phyloP scores from a whole-genome alignment of 2,329 filamentous ascomycete genomes.

The Cladosporium sp. region DNA sequence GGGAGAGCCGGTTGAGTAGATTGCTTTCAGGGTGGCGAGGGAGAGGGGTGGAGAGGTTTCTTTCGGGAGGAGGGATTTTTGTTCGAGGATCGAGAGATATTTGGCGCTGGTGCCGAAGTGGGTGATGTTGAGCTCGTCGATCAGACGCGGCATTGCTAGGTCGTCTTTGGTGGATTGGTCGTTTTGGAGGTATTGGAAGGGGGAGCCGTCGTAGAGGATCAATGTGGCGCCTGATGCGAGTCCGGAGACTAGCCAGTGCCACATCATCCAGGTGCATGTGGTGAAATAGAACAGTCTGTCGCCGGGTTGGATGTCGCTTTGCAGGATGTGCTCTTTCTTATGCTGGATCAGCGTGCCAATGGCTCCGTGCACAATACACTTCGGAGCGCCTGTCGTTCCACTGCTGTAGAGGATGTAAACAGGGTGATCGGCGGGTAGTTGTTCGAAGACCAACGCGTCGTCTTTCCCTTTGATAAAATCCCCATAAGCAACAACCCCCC shows the following conservation, averaged over 20 bases:
- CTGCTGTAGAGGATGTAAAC: slow-evolving; percentile 92
- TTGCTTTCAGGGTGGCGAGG: slow-evolving; percentile 61
- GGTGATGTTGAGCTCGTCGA: slow-evolving; percentile 75
- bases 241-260: slow-evolving; percentile 91
- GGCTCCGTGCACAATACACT: slow-evolving; percentile 90
- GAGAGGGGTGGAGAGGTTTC: slow-evolving; percentile 51
- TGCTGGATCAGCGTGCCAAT: slow-evolving; percentile 89
- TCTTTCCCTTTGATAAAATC: slow-evolving; percentile 2
- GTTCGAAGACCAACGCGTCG: slow-evolving; percentile 54
- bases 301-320: slow-evolving; percentile 69
- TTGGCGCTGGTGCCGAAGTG: slow-evolving; percentile 95
- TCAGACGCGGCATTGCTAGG: slow-evolving; percentile 74
- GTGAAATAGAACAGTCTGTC: slow-evolving; percentile 89
- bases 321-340: slow-evolving; percentile 91
- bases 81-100: slow-evolving; percentile 86
- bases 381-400: slow-evolving; percentile 81
- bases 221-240: slow-evolving; percentile 78
- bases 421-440: slow-evolving; percentile 78
- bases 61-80: slow-evolving; percentile 60
- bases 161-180: slow-evolving; percentile 59
- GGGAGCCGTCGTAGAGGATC: slow-evolving; percentile 86
- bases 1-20: slow-evolving; percentile 92
- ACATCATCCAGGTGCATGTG: slow-evolving; percentile 99
- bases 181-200: slow-evolving; percentile 58
- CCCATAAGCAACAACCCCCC: slow-evolving; percentile 13